Base-by-base conservation (phyloP, 305 asterid genomes). In the Solanum hybrid region DNA sequence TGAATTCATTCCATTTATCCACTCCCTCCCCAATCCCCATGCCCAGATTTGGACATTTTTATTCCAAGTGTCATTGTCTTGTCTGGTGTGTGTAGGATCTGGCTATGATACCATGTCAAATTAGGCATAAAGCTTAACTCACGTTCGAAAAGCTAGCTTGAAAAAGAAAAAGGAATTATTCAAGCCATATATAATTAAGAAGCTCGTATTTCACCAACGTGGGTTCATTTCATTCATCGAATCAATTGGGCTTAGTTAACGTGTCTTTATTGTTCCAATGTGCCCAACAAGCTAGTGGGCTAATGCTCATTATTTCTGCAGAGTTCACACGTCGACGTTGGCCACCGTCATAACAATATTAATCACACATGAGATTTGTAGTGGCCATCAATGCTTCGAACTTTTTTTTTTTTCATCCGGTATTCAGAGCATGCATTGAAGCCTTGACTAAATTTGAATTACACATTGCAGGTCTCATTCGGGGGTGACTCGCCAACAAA, bases 401-500 rank as follows among this genome's bases (percentile, higher is more conserved):
- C 10, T 1, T 20, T 20, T 57, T 57, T 45, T 41, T 57, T 61
- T 20, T 61, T 1, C 2, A 7, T 17, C 1, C 2, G 0, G 5
- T 3, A 1, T 57, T 61, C 5, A 0, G 0, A 51, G 9, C 3
- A 51, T 5, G 22, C 22, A 15, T 45, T 0, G 7, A 3, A 45
- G 10, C 0, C 5, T 61, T 1, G 10, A 61, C 10, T 1, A 61
- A 61, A 61, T 61, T 61, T 61, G 4, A 20, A 61, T 61, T 61
- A 0, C 1, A 0, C 10, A 61, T 20, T 15, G 9, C 68, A 51
- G n/a, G 10, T 5, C 3, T 51, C 10, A 7, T 20, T 20, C 1
- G 11, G 1, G 24, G 11, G 0, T 17, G 11, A 1, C 5, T 1
- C 1, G 0, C 1, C 2, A 20, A 61, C 10, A 3, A 0, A 61